Evolutionary conservation across 306 rosid genomes (phyloP), one percentile per base, ranked within the genome.

Genomic region (Cicer chorassanicum): DNA sequence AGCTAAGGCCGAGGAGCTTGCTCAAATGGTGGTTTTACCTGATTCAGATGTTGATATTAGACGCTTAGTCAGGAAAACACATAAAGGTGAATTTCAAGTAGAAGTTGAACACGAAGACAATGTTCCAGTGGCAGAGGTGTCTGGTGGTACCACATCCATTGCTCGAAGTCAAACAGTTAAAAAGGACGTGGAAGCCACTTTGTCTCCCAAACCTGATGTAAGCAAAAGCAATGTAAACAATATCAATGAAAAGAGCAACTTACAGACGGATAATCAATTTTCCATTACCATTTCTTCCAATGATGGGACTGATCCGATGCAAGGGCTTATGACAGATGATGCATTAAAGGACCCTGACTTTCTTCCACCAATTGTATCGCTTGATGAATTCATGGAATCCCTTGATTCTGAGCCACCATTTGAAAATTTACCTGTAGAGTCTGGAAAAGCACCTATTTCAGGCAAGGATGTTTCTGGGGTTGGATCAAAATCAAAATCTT

Each of bases 1-100:
- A 89, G 99, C 99, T 9, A 95, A 95, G 87, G 99, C 99, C n/a
- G 99, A 95, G 80, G 98, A 95, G 82, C 64, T 92, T 84, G 99
- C 95, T 5, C 95, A 95, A 76, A 95, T 95, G 98, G 96, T 92
- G 59, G 93, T 95, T 73, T 82, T 95, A 73, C 96, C 98, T 1
- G 92, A 94, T 83, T 84, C 93, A 18, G 99, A 89, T 65, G 91
- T 78, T 77, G 98, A 95, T 83, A 53, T 90, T 39, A 87, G 98
- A 57, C 98, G 99, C 24, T 53, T 95, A 77, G 99, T 95, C 73
- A 95, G 40, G 86, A 95, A 95, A 73, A 95, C 99, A 2, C 99
- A 95, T 51, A 95, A 95, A 86, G 99, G 99, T 68, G 99, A 95
- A 64, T 82, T 89, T 82, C 96, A 89, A 86, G 99, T 95, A 75